Percentiles rank a stretch among this genome's conserved stretches.
These are phyloP conservation scores for Paradendryphiella salina DNA, from an alignment of 2,329 filamentous ascomycete species.

Conservation along the genomic window DNA sequence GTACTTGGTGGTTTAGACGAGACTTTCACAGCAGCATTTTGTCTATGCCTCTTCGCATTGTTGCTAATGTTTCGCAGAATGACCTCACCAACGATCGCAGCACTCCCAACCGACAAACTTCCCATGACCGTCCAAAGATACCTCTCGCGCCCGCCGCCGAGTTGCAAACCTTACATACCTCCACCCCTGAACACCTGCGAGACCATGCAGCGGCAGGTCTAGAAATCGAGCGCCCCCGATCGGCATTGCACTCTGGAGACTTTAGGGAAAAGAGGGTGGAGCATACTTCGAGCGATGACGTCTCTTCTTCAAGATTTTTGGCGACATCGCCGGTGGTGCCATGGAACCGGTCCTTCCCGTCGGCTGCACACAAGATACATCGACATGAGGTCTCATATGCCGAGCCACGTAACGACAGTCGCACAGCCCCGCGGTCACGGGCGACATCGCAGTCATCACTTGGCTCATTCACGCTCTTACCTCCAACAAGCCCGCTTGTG, in stretches of 20 bases:
- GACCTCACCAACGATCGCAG: slow-evolving; percentile 15
- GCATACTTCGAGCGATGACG: slow-evolving; percentile 16
- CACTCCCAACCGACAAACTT: slow-evolving; percentile 23
- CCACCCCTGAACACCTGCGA: slow-evolving; percentile 31
- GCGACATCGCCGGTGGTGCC: slow-evolving; percentile 60
- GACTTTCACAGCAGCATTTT: background rate
- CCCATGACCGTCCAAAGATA: slow-evolving; percentile 36
- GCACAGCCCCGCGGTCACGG: slow-evolving; percentile 47
- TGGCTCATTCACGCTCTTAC: slow-evolving; percentile 79
- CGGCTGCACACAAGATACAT: slow-evolving; percentile 36
- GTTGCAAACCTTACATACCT: slow-evolving; percentile 39
- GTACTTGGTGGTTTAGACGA: slow-evolving; percentile 10
- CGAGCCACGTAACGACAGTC: slow-evolving; percentile 26
- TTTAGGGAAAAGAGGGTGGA: slow-evolving; percentile 56
- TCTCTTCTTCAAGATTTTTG: slow-evolving; percentile 24
- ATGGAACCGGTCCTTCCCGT: slow-evolving; percentile 58
- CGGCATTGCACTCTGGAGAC: slow-evolving; percentile 67
- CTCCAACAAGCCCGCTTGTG: slow-evolving; percentile 89
- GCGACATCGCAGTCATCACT: slow-evolving; percentile 64
- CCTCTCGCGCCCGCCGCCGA: slow-evolving; percentile 45
- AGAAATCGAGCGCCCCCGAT: slow-evolving; percentile 80
- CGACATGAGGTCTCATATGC: slow-evolving; percentile 22
- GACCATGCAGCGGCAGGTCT: slow-evolving; percentile 42
- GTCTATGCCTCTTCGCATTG: background rate
- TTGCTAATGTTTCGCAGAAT: slow-evolving; percentile 28